Evolutionary conservation across 2,329 filamentous ascomycete species (phyloP).

Genomic region (Monosporascus cannonballus): DNA sequence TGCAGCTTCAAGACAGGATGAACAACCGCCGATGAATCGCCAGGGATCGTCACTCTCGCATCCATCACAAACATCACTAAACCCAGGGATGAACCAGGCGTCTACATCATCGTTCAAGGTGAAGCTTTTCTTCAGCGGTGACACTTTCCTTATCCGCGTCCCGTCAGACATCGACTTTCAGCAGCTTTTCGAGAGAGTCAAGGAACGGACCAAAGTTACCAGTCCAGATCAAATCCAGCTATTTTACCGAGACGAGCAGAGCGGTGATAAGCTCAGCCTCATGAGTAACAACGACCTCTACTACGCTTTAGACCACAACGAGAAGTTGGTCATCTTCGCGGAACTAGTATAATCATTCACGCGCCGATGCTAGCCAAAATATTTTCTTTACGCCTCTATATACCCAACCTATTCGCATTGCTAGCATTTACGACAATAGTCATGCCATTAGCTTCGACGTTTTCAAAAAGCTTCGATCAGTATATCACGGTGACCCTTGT

Average conservation of each 20-base stretch:
- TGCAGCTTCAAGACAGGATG: slow-evolving; percentile 40
- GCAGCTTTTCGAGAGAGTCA: slow-evolving; percentile 77
- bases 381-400: slow-evolving; percentile 18
- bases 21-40: slow-evolving; percentile 34
- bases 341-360: slow-evolving; percentile 38
- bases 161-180: slow-evolving; percentile 72
- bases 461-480: not conserved
- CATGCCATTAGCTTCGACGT: slow-evolving; percentile 5
- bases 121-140: slow-evolving; percentile 89
- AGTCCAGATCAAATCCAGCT: slow-evolving; percentile 66
- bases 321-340: slow-evolving; percentile 77
- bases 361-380: slow-evolving; percentile 8
- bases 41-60: slow-evolving; percentile 44
- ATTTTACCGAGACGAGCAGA: slow-evolving; percentile 80
- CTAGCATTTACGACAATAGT: slow-evolving; percentile 18
- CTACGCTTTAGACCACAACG: slow-evolving; percentile 73
- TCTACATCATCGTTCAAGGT: slow-evolving; percentile 67
- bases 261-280: slow-evolving; percentile 67
- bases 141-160: slow-evolving; percentile 86
- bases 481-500: slow-evolving; percentile 1
- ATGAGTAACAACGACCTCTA: slow-evolving; percentile 77
- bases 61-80: slow-evolving; percentile 51
- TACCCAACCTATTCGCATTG: slow-evolving; percentile 17
- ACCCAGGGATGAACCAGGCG: slow-evolving; percentile 39
- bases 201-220: slow-evolving; percentile 72